Conservation (phyloP, 2,329 filamentous ascomycete genomes). For the Ophiocordyceps polyrhachis-furcata region DNA sequence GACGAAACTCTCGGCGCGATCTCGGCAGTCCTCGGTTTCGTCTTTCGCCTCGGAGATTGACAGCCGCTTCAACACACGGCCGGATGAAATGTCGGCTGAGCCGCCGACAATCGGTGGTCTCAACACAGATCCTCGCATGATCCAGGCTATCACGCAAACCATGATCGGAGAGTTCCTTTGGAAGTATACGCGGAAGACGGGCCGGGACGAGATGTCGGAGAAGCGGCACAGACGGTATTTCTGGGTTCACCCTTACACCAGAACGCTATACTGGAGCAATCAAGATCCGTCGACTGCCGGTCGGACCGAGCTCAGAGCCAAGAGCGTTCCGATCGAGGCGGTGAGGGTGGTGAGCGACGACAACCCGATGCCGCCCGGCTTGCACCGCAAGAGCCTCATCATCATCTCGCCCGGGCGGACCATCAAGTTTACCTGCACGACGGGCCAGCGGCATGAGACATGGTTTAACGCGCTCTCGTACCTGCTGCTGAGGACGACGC, state of each 20-base stretch:
- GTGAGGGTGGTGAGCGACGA: slow-evolving; percentile 85
- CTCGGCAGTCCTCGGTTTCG: slow-evolving; percentile 62
- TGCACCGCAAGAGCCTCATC: slow-evolving; percentile 85
- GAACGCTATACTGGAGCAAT: slow-evolving; percentile 93
- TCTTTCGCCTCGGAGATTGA: slow-evolving; percentile 94
- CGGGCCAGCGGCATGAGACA: slow-evolving; percentile 85
- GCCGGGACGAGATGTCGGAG: slow-evolving; percentile 72
- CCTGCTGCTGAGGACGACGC: slow-evolving; percentile 58
- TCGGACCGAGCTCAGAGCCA: slow-evolving; percentile 55
- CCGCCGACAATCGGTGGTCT: slow-evolving; percentile 39
- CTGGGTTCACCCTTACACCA: slow-evolving; percentile 96
- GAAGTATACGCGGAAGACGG: slow-evolving; percentile 95
- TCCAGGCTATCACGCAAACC: slow-evolving; percentile 95
- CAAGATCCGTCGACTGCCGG: slow-evolving; percentile 65
- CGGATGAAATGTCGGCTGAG: slow-evolving; percentile 34
- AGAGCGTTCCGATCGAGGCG: slow-evolving; percentile 87
- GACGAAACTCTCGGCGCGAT: slow-evolving; percentile 15
- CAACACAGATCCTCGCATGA: slow-evolving; percentile 88
- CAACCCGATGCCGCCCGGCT: slow-evolving; percentile 83
- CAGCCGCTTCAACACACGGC: slow-evolving; percentile 62
- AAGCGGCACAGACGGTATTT: slow-evolving; percentile 91
- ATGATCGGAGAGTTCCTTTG: slow-evolving; percentile 99
- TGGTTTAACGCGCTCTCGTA: slow-evolving; percentile 98
- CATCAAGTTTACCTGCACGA: slow-evolving; percentile 88
- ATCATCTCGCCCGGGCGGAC: slow-evolving; percentile 75